Conservation (phyloP, 2,329 filamentous ascomycete species). For the Ophiocordyceps camponoti-rufipedis region DNA sequence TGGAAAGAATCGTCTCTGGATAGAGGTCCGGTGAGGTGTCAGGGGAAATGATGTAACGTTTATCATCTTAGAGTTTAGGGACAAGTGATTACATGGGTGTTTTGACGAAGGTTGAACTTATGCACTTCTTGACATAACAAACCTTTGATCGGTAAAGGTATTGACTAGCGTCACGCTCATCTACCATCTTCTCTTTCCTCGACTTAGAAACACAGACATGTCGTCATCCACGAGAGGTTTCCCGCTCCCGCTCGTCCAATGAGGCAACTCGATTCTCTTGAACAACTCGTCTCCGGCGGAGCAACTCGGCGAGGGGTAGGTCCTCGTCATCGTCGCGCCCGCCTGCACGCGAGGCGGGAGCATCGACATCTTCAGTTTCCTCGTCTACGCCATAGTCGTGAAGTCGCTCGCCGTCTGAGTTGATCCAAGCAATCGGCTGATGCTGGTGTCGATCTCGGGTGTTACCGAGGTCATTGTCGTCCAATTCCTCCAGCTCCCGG, state of each 20-base stretch:
- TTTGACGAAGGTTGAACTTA: background rate
- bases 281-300: constrained; percentile 33
- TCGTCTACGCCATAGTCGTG: constrained; percentile 69
- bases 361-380: constrained; percentile 33
- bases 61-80: background rate
- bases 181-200: no score
- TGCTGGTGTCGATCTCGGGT: constrained; percentile 7
- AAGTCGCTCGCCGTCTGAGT: constrained; percentile 56
- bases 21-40: background rate
- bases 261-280: constrained; percentile 1
- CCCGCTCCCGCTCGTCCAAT: constrained; percentile 12
- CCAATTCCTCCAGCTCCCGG: constrained; percentile 32
- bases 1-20: background rate
- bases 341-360: constrained; percentile 6
- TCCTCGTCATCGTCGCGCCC: constrained; percentile 27
- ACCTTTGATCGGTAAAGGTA: no score
- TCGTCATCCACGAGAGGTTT: background rate
- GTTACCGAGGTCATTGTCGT: constrained; percentile 37
- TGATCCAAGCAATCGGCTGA: constrained; percentile 42
- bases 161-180: no score
- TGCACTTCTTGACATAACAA: background rate
- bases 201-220: no score
- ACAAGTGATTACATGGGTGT: background rate
- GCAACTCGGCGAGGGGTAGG: constrained; percentile 48
- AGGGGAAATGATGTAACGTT: background rate